These are phyloP conservation scores for Coprinopsis strossmayeri DNA, from an alignment of 768 basidiomycete genomes.

Conservation along the genomic window DNA sequence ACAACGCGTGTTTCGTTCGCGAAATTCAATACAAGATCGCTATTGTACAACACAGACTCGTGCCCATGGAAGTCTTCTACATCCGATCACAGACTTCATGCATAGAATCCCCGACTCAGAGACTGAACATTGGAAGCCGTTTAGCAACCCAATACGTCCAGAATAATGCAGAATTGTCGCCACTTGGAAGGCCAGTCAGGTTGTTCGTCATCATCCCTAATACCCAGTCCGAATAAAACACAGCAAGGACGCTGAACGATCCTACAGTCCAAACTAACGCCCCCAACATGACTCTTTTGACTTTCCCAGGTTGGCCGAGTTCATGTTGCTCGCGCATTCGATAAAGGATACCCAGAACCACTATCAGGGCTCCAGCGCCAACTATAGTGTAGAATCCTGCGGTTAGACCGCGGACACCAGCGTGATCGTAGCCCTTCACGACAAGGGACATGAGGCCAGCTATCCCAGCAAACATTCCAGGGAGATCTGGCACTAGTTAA, in stretches of 20 bases:
- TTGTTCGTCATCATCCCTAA: slow-evolving; percentile 14
- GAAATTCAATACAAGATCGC: no score
- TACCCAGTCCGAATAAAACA: slow-evolving; percentile 15
- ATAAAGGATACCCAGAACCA: slow-evolving; percentile 3
- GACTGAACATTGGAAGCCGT: slow-evolving; percentile 12
- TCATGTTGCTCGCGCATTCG: background rate
- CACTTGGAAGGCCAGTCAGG: slow-evolving; percentile 12
- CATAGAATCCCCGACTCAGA: background rate
- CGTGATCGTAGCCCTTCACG: slow-evolving; percentile 13
- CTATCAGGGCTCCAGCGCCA: slow-evolving; percentile 3
- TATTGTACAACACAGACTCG: background rate
- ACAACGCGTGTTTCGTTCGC: slow-evolving; percentile 2
- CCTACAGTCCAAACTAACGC: slow-evolving; percentile 6
- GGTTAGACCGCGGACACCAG: slow-evolving; percentile 3
- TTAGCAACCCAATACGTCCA: slow-evolving; percentile 12
- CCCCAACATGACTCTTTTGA: slow-evolving; percentile 3
- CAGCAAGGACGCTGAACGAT: slow-evolving; percentile 11
- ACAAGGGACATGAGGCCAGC: slow-evolving; percentile 25
- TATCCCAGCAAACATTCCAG: slow-evolving; percentile 26
- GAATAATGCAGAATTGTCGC: slow-evolving; percentile 10
- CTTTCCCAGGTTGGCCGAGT: background rate
- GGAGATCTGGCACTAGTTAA: slow-evolving; percentile 17
- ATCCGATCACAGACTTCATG: background rate
- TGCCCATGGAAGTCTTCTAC: background rate
- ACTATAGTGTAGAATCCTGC: slow-evolving; percentile 11